Base-by-base conservation (phyloP, 306 rosid species). In the Citrullus amarus region DNA sequence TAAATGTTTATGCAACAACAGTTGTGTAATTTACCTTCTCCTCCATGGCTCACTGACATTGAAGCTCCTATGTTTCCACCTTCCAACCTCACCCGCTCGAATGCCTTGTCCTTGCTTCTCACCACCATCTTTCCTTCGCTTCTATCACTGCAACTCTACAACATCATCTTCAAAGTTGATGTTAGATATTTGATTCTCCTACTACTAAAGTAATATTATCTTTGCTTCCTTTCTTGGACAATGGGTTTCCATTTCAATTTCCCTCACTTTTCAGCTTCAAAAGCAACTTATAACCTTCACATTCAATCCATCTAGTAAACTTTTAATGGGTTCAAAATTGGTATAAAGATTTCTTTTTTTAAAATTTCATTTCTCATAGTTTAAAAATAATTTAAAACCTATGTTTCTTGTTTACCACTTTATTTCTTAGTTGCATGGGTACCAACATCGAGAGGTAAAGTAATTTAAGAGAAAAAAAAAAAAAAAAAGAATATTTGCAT, bases 1-100 rank as follows among this genome's bases (percentile, higher is more conserved):
- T 83, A 88, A 46, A 86, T 82, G 87, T 88, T 86, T 55, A 86
- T 81, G 84, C 87, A 84, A 44, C 88, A 79, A 74, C 84, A 80
- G n/a, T 79, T 76, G 10, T 34, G 76, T 5, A 79, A 65, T 55
- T 71, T 83, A 5, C 82, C 72, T 51, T 69, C 30, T 2, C 59
- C 0, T 53, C 55, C 71, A 4, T 62, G 55, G 43, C 50, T 51
- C 54, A 78, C 48, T 46, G 57, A 65, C 81, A 84, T 84, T 44
- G 88, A 71, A 15, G 91, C 91, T 13, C 91, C 91, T 2, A 63
- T 51, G 86, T 77, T 88, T 62, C 57, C 76, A 4, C 88, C 88
- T 66, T 79, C 73, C 39, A 77, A 78, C 55, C 38, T 81, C 71
- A 69, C 54, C 12, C 75, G 34, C 58, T 80, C 83, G 34, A 66